Percentiles rank a stretch among this genome's conserved stretches.
Evolutionary conservation across 2,329 filamentous ascomycete species (phyloP).

Genomic region (Diaporthe eres): DNA sequence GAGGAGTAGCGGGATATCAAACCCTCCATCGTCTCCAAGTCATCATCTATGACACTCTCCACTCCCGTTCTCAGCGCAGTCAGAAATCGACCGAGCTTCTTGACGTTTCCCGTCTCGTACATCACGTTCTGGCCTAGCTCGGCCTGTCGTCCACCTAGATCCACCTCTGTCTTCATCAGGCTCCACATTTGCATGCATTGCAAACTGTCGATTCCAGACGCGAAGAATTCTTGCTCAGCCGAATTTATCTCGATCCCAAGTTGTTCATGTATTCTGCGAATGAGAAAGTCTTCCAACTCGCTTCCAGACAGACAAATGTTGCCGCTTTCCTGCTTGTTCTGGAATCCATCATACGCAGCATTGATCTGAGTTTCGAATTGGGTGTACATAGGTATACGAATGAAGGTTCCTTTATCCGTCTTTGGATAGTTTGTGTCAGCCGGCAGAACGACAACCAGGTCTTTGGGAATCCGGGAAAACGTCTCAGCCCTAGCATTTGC

Average conservation of each 20-base stretch:
- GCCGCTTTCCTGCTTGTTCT: no score
- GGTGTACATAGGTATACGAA: no score
- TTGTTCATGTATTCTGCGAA: no score
- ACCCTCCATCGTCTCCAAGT: not conserved
- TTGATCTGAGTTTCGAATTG: no score
- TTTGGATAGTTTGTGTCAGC: no score
- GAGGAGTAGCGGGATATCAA: not conserved
- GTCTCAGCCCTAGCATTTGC: no score
- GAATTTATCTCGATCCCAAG: not conserved
- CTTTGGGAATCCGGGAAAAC: no score
- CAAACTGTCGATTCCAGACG: not conserved
- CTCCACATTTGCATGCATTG: not conserved
- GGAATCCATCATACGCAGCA: no score
- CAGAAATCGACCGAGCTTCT: not conserved
- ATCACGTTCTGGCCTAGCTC: not conserved
- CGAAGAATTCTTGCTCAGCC: not conserved
- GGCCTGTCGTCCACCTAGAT: not conserved
- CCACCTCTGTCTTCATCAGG: not conserved
- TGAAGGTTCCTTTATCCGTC: no score
- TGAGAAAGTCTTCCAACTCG: no score
- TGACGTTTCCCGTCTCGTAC: not conserved
- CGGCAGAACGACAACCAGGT: no score
- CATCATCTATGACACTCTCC: not conserved
- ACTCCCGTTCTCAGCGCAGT: not conserved
- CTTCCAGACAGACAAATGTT: no score